Conservation (phyloP, 805 yeast species). For the Cyberlindnera xylosilytica region DNA sequence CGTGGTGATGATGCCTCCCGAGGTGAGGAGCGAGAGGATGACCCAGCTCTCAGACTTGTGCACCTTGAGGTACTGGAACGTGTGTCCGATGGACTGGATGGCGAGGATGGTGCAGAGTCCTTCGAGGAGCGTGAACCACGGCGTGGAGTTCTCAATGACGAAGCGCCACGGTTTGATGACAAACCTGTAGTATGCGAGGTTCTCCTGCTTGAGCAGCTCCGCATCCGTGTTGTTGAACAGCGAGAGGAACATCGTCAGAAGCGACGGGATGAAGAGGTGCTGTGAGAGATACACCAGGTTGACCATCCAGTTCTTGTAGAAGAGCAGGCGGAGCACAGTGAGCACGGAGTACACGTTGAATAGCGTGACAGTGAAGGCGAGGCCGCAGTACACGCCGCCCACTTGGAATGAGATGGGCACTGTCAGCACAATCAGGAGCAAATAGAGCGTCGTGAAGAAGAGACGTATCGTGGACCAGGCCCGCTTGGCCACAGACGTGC, state of each 20-base stretch:
- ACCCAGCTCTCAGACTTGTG: constrained; percentile 72
- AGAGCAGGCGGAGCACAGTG: constrained; percentile 65
- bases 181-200: constrained; percentile 29
- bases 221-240: constrained; percentile 41
- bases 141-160: constrained; percentile 75
- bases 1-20: constrained; percentile 73
- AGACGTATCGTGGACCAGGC: constrained; percentile 16
- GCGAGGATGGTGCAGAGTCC: constrained; percentile 89
- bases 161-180: constrained; percentile 67
- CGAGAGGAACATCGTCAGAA: constrained; percentile 66
- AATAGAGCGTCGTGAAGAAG: constrained; percentile 55
- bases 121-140: constrained; percentile 83
- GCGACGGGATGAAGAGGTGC: constrained; percentile 77
- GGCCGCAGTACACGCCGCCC: constrained; percentile 88
- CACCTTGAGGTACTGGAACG: constrained; percentile 63
- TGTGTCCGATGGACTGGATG: constrained; percentile 91
- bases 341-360: constrained; percentile 65
- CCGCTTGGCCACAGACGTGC: constrained; percentile 4
- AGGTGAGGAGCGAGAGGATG: constrained; percentile 63
- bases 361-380: constrained; percentile 75
- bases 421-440: constrained; percentile 68
- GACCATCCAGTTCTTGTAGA: constrained; percentile 31
- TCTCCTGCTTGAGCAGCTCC: constrained; percentile 20
- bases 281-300: constrained; percentile 69
- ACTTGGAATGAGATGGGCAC: constrained; percentile 92